Evolutionary conservation across 202 grass and related monocot genomes (phyloP).

Genomic region (Carex arenaria): DNA sequence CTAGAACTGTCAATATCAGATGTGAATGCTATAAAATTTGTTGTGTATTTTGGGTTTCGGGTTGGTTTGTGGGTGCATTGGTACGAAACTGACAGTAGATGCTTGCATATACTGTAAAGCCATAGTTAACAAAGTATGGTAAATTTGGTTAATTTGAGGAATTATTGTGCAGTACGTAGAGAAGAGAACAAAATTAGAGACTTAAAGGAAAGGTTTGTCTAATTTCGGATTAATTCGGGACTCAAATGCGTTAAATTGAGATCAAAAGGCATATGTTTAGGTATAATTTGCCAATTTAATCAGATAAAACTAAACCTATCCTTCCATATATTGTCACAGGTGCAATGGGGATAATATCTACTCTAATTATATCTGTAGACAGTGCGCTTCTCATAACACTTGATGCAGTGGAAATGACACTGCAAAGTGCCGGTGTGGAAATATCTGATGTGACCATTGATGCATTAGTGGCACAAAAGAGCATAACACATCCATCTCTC

Average conservation of each 20-base stretch:
- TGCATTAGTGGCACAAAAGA: too few species aligned
- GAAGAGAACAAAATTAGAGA: background rate
- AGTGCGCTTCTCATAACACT: conserved; percentile 18
- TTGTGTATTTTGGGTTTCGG: background rate
- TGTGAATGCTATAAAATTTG: background rate
- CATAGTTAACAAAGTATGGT: too few species aligned
- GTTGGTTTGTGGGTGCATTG: background rate
- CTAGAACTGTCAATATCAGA: background rate
- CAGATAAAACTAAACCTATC: background rate
- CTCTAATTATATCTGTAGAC: conserved; percentile 53
- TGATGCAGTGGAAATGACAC: too few species aligned
- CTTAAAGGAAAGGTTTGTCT: background rate
- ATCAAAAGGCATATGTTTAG: background rate
- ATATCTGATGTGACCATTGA: too few species aligned
- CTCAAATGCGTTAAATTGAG: background rate
- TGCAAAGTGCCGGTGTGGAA: too few species aligned
- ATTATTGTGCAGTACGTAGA: too few species aligned
- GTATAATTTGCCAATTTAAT: background rate
- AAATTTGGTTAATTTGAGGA: too few species aligned
- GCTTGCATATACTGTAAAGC: background rate
- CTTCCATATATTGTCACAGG: conserved; percentile 27
- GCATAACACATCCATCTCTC: too few species aligned
- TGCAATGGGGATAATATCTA: conserved; percentile 51
- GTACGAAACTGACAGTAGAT: background rate
- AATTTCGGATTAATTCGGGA: background rate